A percentile compares a stretch with the other conserved stretches of the same genome.
Evolutionary conservation across 768 basidiomycete species (phyloP).

Genomic region (Naganishia onofrii): DNA sequence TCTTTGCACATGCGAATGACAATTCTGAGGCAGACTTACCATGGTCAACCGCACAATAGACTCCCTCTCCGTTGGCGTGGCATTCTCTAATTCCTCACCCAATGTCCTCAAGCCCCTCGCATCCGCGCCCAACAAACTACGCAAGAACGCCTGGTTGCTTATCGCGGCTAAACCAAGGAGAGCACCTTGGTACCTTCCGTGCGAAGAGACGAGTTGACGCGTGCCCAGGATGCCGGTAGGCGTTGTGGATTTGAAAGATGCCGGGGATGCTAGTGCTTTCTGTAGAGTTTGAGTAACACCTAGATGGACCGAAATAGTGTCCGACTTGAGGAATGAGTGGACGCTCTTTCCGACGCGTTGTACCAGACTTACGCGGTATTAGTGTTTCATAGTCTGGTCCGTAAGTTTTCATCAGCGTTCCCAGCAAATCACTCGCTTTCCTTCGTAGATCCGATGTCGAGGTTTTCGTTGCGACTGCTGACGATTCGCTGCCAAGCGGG

Average conservation of each 20-base stretch:
- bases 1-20: no score
- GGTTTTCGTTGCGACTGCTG: constrained; percentile 14
- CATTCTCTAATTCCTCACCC: constrained; percentile 43
- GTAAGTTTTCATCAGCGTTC: constrained; percentile 58
- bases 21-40: constrained; percentile 37
- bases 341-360: constrained; percentile 22
- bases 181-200: constrained; percentile 83
- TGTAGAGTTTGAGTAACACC: constrained; percentile 65
- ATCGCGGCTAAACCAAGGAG: constrained; percentile 81
- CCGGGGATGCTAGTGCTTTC: constrained; percentile 78
- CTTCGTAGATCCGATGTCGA: constrained; percentile 62
- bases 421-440: constrained; percentile 77
- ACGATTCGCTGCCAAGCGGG: constrained; percentile 55
- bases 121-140: constrained; percentile 36
- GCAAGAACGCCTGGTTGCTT: constrained; percentile 62
- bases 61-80: constrained; percentile 36
- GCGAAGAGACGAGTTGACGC: constrained; percentile 45
- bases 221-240: constrained; percentile 30
- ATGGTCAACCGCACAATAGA: constrained; percentile 35
- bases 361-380: constrained; percentile 43
- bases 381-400: constrained; percentile 47
- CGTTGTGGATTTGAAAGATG: constrained; percentile 79
- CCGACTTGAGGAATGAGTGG: neutral
- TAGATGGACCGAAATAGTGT: neutral
- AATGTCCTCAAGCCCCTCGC: constrained; percentile 44